These are phyloP conservation scores for Solanum hybrid DNA, from an alignment of 305 asterid genomes.

Conservation along the genomic window DNA sequence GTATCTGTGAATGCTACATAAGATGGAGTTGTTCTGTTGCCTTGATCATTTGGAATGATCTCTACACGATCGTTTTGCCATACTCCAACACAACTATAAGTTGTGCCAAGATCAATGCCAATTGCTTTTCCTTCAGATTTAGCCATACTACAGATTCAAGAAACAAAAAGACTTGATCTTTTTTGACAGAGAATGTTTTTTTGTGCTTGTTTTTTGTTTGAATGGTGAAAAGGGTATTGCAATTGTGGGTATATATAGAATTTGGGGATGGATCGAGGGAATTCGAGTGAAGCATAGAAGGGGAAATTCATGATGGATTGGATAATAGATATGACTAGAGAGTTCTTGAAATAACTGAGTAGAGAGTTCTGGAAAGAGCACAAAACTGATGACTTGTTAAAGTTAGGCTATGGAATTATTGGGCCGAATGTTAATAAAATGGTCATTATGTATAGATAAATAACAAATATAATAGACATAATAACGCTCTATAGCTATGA, in stretches of 20 bases:
- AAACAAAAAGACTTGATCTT: background rate
- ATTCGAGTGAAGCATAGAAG: background rate
- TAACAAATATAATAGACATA: no score
- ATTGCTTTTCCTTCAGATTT: background rate
- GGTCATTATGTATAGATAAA: no score
- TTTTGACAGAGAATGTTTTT: background rate
- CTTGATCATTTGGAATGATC: background rate
- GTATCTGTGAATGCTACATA: background rate
- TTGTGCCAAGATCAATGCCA: background rate
- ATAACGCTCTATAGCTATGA: no score
- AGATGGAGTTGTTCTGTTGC: slow-evolving; percentile 1
- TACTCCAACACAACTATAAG: slow-evolving; percentile 2
- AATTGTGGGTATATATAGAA: background rate
- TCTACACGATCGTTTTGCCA: background rate
- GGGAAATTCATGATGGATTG: background rate
- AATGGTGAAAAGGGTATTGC: background rate
- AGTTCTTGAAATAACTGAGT: background rate
- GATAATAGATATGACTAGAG: background rate
- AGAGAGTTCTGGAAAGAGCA: background rate
- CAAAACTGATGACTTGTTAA: background rate
- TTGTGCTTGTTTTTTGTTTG: background rate
- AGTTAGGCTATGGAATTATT: background rate
- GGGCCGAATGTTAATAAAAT: accelerated
- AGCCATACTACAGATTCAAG: background rate
- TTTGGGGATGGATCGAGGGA: background rate